Base-by-base conservation (phyloP, 805 yeast species). In the Starmerella sp. region DNA sequence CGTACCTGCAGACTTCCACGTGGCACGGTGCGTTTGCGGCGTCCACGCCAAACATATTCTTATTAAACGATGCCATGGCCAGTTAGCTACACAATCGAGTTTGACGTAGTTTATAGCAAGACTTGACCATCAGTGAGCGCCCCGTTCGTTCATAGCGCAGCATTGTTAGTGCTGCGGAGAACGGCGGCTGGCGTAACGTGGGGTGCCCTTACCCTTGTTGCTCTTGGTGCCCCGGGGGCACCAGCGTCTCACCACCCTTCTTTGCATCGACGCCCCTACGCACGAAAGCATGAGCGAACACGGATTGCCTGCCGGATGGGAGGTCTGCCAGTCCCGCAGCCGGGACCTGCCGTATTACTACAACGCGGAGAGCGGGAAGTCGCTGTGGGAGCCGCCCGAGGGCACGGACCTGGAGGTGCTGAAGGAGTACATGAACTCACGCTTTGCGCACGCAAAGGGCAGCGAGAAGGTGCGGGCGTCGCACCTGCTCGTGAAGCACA, bases 221-320 rank as follows among this genome's bases (percentile, higher is more conserved):
- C 49, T 46, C 5, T n/a, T n/a, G 5, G 9, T 22, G 32, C 46
- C 32, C 46, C 10, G 42, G n/a, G 2, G 42, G n/a, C 42, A 38
- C 28, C 42, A 15, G 28, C 28, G 8, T 14, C 28, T 15, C 29
- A 15, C 8, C 38, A 36, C 6, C 14, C 28, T 17, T 15, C 22
- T 22, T 22, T 22, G 22, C 22, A 22, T 22, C 22, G 22, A 22
- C 22, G 22, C 22, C 22, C 22, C 22, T 22, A 22, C 22, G 22
- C 22, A 22, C 22, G 22, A 22, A 22, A 34, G 17, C 38, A 15
- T 32, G 39, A 17, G 31, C 17, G 30, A 46, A 46, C 49, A 46
- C 38, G 98, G 98, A 11, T 77, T 93, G 54, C 96, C 97, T 36
- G 72, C 75, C 38, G 81, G 84, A 48, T 93, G 98, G 97, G 80